These are phyloP conservation scores for Boechera stricta DNA, from an alignment of 345 rosid genomes.

Conservation along the genomic window DNA sequence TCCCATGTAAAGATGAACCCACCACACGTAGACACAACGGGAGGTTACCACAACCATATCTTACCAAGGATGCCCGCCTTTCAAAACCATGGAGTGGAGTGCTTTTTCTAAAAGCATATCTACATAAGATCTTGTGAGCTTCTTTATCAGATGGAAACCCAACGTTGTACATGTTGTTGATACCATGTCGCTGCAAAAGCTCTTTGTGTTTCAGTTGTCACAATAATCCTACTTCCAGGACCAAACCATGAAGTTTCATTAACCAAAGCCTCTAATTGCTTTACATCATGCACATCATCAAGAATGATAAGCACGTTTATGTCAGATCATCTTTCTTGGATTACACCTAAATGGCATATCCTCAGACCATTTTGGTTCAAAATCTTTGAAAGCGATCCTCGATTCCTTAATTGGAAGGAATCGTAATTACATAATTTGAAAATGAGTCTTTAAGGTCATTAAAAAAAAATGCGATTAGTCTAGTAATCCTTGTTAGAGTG, in stretches of 20 bases:
- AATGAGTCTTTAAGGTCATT: no score
- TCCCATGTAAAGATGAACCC: not conserved
- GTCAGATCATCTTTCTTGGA: not conserved
- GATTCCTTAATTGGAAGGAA: no score
- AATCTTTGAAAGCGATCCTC: not conserved
- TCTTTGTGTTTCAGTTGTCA: not conserved
- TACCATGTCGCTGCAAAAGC: not conserved
- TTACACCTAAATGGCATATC: not conserved
- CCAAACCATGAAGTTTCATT: not conserved
- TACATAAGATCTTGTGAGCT: not conserved
- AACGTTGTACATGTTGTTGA: not conserved
- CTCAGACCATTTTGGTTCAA: not conserved
- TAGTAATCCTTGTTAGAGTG: no score
- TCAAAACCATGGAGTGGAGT: not conserved
- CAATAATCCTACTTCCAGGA: not conserved
- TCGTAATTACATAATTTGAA: no score
- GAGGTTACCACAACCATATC: not conserved
- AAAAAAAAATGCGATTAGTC: no score
- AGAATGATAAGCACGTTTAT: not conserved
- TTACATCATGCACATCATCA: not conserved
- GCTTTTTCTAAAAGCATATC: not conserved
- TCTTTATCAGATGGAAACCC: not conserved
- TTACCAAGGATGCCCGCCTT: not conserved
- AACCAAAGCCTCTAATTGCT: not conserved
- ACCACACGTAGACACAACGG: not conserved